Percentiles rank a stretch among this genome's conserved stretches.
Evolutionary conservation across 805 yeast species (phyloP).

Genomic region (Lachancea sp.): DNA sequence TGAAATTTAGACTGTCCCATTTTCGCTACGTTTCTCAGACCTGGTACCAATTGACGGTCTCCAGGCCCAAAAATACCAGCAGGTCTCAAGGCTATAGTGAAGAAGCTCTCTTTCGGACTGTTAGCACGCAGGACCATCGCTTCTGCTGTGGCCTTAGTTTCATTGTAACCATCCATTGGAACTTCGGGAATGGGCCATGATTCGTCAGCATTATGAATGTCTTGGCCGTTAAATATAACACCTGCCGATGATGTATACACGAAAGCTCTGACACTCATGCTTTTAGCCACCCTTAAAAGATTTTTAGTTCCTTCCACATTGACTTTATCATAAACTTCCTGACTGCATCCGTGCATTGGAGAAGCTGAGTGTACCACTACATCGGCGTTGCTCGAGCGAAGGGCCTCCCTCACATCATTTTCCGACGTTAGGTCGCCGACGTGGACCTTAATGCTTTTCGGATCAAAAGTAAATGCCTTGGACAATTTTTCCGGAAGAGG

Average conservation of each 20-base stretch:
- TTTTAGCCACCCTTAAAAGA: slow-evolving; percentile 57
- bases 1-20: slow-evolving; percentile 88
- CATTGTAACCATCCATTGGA: slow-evolving; percentile 96
- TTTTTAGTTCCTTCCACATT: slow-evolving; percentile 85
- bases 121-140: slow-evolving; percentile 70
- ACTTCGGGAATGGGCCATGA: slow-evolving; percentile 84
- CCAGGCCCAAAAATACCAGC: slow-evolving; percentile 99
- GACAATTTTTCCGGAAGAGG: slow-evolving; percentile 73
- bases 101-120: slow-evolving; percentile 45
- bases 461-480: slow-evolving; percentile 66
- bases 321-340: slow-evolving; percentile 77
- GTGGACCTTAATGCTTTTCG: slow-evolving; percentile 49
- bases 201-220: slow-evolving; percentile 87
- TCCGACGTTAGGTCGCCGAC: slow-evolving; percentile 80
- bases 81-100: slow-evolving; percentile 86
- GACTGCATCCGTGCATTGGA: slow-evolving; percentile 86
- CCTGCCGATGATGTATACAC: slow-evolving; percentile 98
- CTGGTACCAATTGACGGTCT: slow-evolving; percentile 94
- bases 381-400: slow-evolving; percentile 50
- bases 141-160: slow-evolving; percentile 91
- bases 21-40: slow-evolving; percentile 73
- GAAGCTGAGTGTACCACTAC: slow-evolving; percentile 95
- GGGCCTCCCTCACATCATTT: slow-evolving; percentile 59
- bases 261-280: slow-evolving; percentile 48
- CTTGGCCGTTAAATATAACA: slow-evolving; percentile 93